phyloP scores from a whole-genome alignment of 306 rosid genomes.

The Fragaria iinumae region DNA sequence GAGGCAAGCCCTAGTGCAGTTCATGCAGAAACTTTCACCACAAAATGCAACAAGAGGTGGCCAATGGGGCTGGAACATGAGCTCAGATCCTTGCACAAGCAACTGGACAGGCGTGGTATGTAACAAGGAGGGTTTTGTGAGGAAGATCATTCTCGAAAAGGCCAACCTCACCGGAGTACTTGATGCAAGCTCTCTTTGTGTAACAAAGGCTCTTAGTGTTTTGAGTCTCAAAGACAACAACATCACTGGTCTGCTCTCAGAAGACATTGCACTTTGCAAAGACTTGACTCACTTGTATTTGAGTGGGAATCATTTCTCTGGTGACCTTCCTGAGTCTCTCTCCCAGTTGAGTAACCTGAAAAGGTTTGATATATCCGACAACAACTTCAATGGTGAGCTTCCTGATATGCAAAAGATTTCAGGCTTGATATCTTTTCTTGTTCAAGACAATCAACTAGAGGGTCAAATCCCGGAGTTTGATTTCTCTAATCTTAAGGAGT shows the following conservation, averaged over 20 bases:
- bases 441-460: constrained; percentile 44
- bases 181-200: constrained; percentile 45
- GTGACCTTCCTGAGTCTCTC: constrained; percentile 47
- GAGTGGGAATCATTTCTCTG: constrained; percentile 46
- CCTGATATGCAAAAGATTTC: constrained; percentile 46
- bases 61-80: constrained; percentile 57
- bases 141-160: constrained; percentile 36
- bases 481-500: constrained; percentile 43
- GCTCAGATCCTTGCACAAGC: constrained; percentile 55
- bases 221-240: constrained; percentile 40
- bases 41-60: constrained; percentile 17
- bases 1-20: constrained; percentile 37
- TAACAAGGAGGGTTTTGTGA: constrained; percentile 24
- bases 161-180: constrained; percentile 35
- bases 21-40: constrained; percentile 63
- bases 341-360: constrained; percentile 35
- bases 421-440: constrained; percentile 44
- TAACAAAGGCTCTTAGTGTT: constrained; percentile 20
- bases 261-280: constrained; percentile 44
- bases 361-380: constrained; percentile 39
- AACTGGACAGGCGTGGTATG: constrained; percentile 55
- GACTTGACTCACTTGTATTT: constrained; percentile 45
- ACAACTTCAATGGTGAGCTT: constrained; percentile 48
- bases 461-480: constrained; percentile 52
- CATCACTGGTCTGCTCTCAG: constrained; percentile 37